Conservation (phyloP, 2,329 filamentous ascomycete genomes). For the Laburnicola sp. region DNA sequence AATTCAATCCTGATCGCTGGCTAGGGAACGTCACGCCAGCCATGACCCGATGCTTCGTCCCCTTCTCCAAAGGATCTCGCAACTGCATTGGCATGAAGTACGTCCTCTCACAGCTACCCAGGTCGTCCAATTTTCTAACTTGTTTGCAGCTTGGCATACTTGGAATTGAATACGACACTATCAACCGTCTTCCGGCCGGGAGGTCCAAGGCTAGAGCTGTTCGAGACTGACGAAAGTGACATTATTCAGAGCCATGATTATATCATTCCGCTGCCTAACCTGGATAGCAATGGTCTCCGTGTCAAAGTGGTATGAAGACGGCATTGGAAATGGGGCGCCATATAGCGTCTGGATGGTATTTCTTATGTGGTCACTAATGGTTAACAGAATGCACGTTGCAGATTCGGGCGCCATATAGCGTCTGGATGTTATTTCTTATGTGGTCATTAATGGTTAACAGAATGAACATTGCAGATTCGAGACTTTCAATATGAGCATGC, state of each 20-base stretch:
- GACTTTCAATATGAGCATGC: too few relatives aligned
- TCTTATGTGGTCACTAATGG: too few relatives aligned
- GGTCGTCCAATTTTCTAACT: neutral
- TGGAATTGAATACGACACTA: constrained; percentile 30
- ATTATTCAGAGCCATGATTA: constrained; percentile 28
- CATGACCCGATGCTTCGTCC: constrained; percentile 17
- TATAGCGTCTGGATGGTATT: too few relatives aligned
- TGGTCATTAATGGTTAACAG: too few relatives aligned
- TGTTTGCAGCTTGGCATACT: constrained; percentile 12
- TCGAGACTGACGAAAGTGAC: constrained; percentile 23
- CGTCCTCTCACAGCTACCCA: neutral
- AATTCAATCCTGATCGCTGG: constrained; percentile 14
- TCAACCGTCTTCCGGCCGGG: constrained; percentile 23
- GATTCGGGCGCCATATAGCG: too few relatives aligned
- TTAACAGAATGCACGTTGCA: too few relatives aligned
- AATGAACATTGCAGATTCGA: too few relatives aligned
- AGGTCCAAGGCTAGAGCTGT: constrained; percentile 23
- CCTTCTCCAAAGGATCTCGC: constrained; percentile 22
- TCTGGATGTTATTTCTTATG: too few relatives aligned
- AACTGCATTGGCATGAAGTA: constrained; percentile 25
- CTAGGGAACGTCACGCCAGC: neutral
- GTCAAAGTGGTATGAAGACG: neutral
- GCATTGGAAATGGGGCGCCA: too few relatives aligned
- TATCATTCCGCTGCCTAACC: constrained; percentile 28
- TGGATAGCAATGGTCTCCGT: constrained; percentile 24